These are phyloP conservation scores for Mycena amicta DNA, from an alignment of 768 basidiomycete genomes.

Conservation along the genomic window DNA sequence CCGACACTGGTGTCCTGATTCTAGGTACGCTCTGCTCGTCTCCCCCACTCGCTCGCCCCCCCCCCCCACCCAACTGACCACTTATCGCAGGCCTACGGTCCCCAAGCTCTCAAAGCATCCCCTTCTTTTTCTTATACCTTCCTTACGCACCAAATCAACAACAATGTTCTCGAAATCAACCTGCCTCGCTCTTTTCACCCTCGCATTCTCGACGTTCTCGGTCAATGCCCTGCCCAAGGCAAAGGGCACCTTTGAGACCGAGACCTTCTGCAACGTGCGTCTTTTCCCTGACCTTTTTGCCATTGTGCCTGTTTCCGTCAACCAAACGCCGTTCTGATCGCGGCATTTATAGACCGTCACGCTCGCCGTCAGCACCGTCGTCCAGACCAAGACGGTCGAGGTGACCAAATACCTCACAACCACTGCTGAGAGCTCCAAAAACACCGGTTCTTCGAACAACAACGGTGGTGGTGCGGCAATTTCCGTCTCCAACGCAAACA, in stretches of 20 bases:
- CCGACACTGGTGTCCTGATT: constrained; percentile 17
- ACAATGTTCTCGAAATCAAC: constrained; percentile 19
- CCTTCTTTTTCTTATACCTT: constrained; percentile 5
- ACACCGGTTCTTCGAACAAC: constrained; percentile 17
- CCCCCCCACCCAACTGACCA: no score
- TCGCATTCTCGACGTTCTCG: constrained; percentile 9
- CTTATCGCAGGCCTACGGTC: constrained; percentile 4
- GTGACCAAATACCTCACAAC: constrained; percentile 4
- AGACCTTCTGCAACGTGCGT: constrained; percentile 17
- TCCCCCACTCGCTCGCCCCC: no score
- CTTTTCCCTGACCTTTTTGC: neutral
- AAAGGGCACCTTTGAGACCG: constrained; percentile 4
- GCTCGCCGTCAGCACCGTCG: constrained; percentile 9
- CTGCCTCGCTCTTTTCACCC: constrained; percentile 13
- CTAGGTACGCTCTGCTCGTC: neutral
- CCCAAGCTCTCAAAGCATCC: constrained; percentile 18
- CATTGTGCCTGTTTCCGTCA: neutral
- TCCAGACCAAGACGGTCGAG: constrained; percentile 4
- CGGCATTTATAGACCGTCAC: constrained; percentile 14
- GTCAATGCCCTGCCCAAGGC: constrained; percentile 3
- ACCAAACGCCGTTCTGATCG: no score
- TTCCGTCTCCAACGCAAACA: neutral
- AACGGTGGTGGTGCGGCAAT: constrained; percentile 12
- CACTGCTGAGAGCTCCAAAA: neutral
- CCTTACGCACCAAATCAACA: neutral